Conservation (phyloP, 2,329 filamentous ascomycete species). For the Daldinia eschscholtzii region DNA sequence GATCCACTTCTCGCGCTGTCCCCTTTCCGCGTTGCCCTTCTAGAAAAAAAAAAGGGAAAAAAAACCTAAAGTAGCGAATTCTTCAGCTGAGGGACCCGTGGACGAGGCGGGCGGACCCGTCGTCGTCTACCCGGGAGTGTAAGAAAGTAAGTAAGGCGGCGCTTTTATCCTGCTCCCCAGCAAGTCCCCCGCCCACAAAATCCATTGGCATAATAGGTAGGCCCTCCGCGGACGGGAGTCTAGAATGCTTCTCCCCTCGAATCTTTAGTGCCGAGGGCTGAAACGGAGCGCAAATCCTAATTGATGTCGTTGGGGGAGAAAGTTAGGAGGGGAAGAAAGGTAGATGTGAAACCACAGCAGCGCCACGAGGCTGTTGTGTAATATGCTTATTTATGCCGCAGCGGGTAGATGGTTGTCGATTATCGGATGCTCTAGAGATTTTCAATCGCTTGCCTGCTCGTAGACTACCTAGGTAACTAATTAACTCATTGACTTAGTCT, state of each 20-base stretch:
- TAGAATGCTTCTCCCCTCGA: background rate
- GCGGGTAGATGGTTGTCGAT: conserved; percentile 16
- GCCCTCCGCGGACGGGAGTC: background rate
- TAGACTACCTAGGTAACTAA: background rate
- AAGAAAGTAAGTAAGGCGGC: background rate
- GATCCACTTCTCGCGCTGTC: conserved; percentile 6
- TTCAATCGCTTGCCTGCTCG: background rate
- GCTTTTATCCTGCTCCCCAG: background rate
- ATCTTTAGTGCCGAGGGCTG: conserved; percentile 9
- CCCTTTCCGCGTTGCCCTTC: conserved; percentile 25
- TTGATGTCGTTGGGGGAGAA: conserved; percentile 24
- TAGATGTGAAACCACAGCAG: conserved; percentile 17
- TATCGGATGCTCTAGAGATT: conserved; percentile 4
- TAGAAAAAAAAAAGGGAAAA: conserved; percentile 24
- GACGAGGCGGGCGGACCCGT: conserved; percentile 27
- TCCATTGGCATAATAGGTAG: background rate
- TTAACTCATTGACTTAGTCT: no score
- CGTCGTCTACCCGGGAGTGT: background rate
- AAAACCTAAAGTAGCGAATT: conserved; percentile 3
- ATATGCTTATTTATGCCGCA: conserved; percentile 42
- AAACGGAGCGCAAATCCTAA: conserved; percentile 19
- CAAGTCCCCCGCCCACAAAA: background rate
- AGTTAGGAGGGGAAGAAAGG: background rate
- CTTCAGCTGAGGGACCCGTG: conserved; percentile 30
- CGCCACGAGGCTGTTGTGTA: conserved; percentile 37